A percentile compares a stretch with the other conserved stretches of the same genome.
Conservation (phyloP, 164 flowering plant species). For the grape (Vitis vinifera) region ASM3070453v1 NC_081818.1:16861501-16862000, state of each 20-base stretch:
- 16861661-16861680: slow-evolving; percentile 28
- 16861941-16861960: not conserved
- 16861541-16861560: slow-evolving; percentile 32
- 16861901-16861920: slow-evolving; percentile 35
- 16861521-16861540: slow-evolving; percentile 29
- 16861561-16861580: slow-evolving; percentile 32
- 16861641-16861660: slow-evolving; percentile 31
- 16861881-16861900: slow-evolving; percentile 28
- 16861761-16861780: slow-evolving; percentile 28
- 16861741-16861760: slow-evolving; percentile 30
- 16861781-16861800: slow-evolving; percentile 34
- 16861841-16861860: slow-evolving; percentile 11
- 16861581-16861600: slow-evolving; percentile 36
- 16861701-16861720: slow-evolving; percentile 43
- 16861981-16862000: slow-evolving; percentile 24
- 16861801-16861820: slow-evolving; percentile 16
- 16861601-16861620: slow-evolving; percentile 46
- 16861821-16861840: slow-evolving; percentile 24
- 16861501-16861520: slow-evolving; percentile 43
- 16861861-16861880: slow-evolving; percentile 27
- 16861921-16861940: slow-evolving; percentile 5
- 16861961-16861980: slow-evolving; percentile 30
- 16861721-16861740: slow-evolving; percentile 39
- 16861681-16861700: slow-evolving; percentile 37
- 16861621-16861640: slow-evolving; percentile 36